Evolutionary conservation across 495 filamentous ascomycete species (phyloP).

Genomic region (Cercophora sp.): DNA sequence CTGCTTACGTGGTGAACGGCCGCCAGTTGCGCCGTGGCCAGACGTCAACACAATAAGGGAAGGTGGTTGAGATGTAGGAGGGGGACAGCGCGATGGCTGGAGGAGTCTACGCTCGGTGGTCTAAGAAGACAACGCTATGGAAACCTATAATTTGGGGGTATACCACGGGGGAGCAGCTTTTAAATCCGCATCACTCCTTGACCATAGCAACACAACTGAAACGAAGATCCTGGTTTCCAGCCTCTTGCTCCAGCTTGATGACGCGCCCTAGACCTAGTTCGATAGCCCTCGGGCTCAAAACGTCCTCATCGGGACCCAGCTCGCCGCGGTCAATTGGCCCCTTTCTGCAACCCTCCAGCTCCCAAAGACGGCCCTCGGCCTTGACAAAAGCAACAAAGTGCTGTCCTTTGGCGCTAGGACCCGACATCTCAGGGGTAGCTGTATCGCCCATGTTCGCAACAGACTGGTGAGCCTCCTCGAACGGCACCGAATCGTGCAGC

Average conservation of each 20-base stretch:
- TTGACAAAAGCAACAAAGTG: constrained; percentile 81
- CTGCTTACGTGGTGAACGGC: no score
- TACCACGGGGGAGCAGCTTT: neutral
- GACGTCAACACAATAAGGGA: no score
- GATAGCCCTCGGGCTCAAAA: constrained; percentile 62
- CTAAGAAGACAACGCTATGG: no score
- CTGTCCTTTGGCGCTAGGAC: constrained; percentile 46
- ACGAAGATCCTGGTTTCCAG: constrained; percentile 40
- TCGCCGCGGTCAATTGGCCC: constrained; percentile 69
- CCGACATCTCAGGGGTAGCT: constrained; percentile 22
- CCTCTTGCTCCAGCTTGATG: constrained; percentile 45
- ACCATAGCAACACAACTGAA: constrained; percentile 55
- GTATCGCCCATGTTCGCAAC: constrained; percentile 68
- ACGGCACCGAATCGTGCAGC: constrained; percentile 63
- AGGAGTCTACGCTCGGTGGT: no score
- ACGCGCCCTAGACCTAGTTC: constrained; percentile 56
- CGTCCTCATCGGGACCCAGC: constrained; percentile 60
- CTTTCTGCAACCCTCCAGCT: constrained; percentile 68
- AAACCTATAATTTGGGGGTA: no score
- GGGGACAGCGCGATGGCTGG: no score
- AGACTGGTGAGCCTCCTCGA: constrained; percentile 67
- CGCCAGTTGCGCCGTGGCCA: no score
- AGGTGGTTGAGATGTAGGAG: no score
- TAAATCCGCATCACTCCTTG: neutral
- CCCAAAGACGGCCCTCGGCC: constrained; percentile 67